These are phyloP conservation scores for Ambrosiella xylebori DNA, from an alignment of 2,329 filamentous ascomycete genomes.

Conservation along the genomic window DNA sequence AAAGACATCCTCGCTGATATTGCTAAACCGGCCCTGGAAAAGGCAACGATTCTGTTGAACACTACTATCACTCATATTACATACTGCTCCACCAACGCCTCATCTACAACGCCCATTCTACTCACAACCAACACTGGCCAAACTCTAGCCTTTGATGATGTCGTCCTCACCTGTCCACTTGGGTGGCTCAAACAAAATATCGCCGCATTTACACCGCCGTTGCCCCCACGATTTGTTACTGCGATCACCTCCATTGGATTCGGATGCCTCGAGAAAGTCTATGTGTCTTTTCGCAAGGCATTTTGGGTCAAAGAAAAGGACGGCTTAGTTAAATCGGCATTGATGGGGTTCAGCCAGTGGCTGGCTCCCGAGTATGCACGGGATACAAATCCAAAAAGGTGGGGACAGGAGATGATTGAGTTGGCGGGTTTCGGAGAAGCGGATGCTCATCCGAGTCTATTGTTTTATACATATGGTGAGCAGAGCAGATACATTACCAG, in stretches of 20 bases:
- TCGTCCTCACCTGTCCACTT: conserved; percentile 50
- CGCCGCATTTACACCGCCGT: conserved; percentile 36
- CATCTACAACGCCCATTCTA: background rate
- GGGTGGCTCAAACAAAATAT: conserved; percentile 49
- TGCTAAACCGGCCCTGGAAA: conserved; percentile 33
- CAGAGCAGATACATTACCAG: conserved; percentile 38
- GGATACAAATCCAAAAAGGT: conserved; percentile 42
- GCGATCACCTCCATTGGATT: conserved; percentile 51
- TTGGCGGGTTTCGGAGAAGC: conserved; percentile 44
- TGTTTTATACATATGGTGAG: conserved; percentile 64
- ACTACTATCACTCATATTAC: conserved; percentile 3
- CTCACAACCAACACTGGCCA: background rate
- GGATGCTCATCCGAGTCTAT: conserved; percentile 57
- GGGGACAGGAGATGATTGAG: conserved; percentile 65
- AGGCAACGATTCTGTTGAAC: conserved; percentile 30
- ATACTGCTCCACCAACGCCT: background rate
- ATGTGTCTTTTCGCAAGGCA: conserved; percentile 53
- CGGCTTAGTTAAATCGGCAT: conserved; percentile 20
- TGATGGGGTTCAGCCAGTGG: conserved; percentile 60
- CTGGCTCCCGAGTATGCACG: conserved; percentile 50
- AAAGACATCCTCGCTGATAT: conserved; percentile 40
- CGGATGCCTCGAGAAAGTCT: conserved; percentile 53
- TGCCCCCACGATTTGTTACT: conserved; percentile 38
- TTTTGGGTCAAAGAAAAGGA: conserved; percentile 41
- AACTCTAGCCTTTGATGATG: conserved; percentile 41